These are phyloP conservation scores for Lactarius indigo DNA, from an alignment of 768 basidiomycete species.

Conservation along the genomic window DNA sequence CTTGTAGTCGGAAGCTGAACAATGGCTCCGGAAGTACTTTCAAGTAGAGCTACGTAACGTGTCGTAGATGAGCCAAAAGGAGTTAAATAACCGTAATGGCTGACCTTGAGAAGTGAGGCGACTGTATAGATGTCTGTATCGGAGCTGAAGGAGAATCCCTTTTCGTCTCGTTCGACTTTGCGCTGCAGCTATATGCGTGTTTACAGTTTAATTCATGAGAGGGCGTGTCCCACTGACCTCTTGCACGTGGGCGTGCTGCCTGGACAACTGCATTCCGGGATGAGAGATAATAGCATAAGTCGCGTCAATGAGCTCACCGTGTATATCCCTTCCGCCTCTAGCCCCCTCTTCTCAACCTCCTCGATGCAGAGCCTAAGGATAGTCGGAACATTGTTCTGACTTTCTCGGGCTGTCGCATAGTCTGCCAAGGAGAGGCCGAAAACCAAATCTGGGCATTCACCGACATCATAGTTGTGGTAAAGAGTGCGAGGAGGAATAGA, in stretches of 20 bases:
- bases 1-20: constrained; percentile 76
- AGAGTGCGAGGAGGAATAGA: constrained; percentile 70
- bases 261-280: constrained; percentile 56
- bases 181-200: constrained; percentile 60
- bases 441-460: constrained; percentile 82
- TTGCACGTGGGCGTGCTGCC: constrained; percentile 80
- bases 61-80: background rate
- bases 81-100: constrained; percentile 18
- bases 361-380: constrained; percentile 76
- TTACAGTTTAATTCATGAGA: constrained; percentile 3
- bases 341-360: constrained; percentile 77
- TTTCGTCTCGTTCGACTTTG: constrained; percentile 82
- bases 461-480: constrained; percentile 76
- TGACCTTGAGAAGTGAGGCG: constrained; percentile 79
- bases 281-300: background rate
- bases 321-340: constrained; percentile 79
- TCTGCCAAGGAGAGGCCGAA: constrained; percentile 87
- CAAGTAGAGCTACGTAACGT: constrained; percentile 56
- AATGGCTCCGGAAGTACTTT: constrained; percentile 88
- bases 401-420: constrained; percentile 76
- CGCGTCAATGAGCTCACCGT: constrained; percentile 43
- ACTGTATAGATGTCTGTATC: constrained; percentile 73
- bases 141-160: constrained; percentile 65
- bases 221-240: constrained; percentile 44
- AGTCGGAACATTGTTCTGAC: constrained; percentile 74